Percentiles rank a stretch among this genome's conserved stretches.
Evolutionary conservation across 2,329 filamentous ascomycete species (phyloP).

Genomic region (Claviceps sp.): DNA sequence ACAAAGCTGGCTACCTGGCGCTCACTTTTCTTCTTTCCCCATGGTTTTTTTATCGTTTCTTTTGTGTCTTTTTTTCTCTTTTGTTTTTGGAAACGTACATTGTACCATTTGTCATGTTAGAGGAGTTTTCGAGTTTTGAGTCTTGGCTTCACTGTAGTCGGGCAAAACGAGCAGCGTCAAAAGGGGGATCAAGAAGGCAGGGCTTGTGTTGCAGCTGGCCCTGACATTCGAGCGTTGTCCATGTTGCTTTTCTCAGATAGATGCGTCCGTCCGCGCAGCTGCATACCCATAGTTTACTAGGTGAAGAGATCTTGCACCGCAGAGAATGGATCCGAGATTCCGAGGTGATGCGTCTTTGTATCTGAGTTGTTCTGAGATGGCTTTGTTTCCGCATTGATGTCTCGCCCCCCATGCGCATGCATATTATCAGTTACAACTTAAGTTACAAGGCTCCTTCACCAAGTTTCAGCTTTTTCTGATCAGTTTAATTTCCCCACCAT

Average conservation of each 20-base stretch:
- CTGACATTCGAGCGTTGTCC: background rate
- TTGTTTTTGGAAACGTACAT: conserved; percentile 5
- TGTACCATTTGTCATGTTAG: conserved; percentile 1
- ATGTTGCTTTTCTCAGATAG: background rate
- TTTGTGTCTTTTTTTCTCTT: conserved; percentile 3
- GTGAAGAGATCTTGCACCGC: background rate
- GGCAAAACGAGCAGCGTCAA: background rate
- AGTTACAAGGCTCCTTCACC: too few species aligned
- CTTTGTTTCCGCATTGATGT: too few species aligned
- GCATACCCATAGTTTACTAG: background rate
- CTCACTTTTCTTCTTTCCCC: background rate
- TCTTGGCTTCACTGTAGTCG: background rate
- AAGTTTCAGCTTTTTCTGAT: too few species aligned
- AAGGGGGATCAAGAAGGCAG: background rate
- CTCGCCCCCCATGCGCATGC: too few species aligned
- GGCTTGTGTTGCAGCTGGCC: background rate
- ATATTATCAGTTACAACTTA: too few species aligned
- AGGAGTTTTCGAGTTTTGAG: background rate
- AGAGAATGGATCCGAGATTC: background rate
- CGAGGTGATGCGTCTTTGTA: background rate
- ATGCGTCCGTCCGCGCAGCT: background rate
- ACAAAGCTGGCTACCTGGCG: background rate
- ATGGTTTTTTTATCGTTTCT: background rate
- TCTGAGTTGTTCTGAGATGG: background rate
- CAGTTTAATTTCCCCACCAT: too few species aligned